phyloP scores from a whole-genome alignment of 805 yeast genomes.

The Priceomyces haplophilus region DNA sequence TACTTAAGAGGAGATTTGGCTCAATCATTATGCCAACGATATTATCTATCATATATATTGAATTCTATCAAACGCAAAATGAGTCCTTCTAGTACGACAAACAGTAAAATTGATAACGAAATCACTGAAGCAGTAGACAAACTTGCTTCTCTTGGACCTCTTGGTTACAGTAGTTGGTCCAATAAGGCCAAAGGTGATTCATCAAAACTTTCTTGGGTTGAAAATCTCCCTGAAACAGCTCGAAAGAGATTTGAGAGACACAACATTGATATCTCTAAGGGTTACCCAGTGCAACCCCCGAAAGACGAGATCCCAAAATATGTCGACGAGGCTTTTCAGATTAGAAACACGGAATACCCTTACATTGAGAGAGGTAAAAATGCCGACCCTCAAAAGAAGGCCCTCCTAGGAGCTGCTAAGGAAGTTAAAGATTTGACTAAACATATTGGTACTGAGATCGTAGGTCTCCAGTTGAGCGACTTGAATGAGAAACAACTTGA shows the following conservation, averaged over 20 bases:
- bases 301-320: constrained; percentile 21
- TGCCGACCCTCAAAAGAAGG: constrained; percentile 31
- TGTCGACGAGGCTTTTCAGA: constrained; percentile 26
- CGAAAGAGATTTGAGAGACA: constrained; percentile 21
- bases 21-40: too few relatives aligned
- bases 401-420: constrained; percentile 25
- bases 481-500: constrained; percentile 24
- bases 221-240: constrained; percentile 20
- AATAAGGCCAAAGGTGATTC: constrained; percentile 5
- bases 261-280: constrained; percentile 23
- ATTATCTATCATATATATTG: background rate
- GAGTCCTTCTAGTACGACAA: background rate
- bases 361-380: constrained; percentile 25
- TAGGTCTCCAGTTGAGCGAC: constrained; percentile 26
- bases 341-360: constrained; percentile 21
- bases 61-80: background rate
- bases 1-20: too few relatives aligned
- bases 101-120: background rate
- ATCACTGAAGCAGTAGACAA: constrained; percentile 2
- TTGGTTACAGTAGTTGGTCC: constrained; percentile 7
- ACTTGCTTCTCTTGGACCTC: constrained; percentile 11
- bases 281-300: constrained; percentile 24
- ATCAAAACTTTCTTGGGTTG: constrained; percentile 11
- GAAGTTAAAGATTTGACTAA: constrained; percentile 24
- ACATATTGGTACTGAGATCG: constrained; percentile 27